Base-by-base conservation (phyloP, 495 filamentous ascomycete species). In the Lasiosphaeria ovina region DNA sequence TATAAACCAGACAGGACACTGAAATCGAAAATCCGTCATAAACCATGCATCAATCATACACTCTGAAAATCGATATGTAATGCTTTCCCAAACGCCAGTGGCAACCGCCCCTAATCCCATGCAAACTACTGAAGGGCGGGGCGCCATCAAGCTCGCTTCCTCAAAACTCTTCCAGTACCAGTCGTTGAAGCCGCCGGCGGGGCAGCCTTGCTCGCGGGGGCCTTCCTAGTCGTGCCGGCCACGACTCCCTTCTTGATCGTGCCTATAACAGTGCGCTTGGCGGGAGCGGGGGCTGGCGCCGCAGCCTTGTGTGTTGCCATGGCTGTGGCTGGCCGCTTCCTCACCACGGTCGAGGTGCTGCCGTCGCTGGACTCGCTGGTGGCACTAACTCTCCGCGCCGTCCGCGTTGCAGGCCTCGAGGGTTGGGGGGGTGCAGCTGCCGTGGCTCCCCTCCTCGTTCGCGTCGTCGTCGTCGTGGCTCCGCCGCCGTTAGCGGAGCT, bases 301-400 rank as follows among this genome's bases (percentile, higher is more conserved):
- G 56, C 33, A 54, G 53, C 6, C 53, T 36, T 3, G 36, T 35
- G 16, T 51, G 35, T 68, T 14, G 59, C 64, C 54, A 64, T 76
- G 51, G 71, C 73, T 61, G 69, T 80, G n/a, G 67, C 74, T 44
- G 66, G 74, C 52, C 74, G 71, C 66, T 77, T 79, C 59, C 74
- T 73, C n/a, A 74, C 65, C n/a, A 75, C 71, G 3, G 82, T 81
- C 0, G 72, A 55, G 0, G 72, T 76, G 66, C 79, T 83, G 17
- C 65, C 72, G 31, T 83, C 77, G 62, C 79, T 83, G 17, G 79
- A 71, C 62, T 81, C 79, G 67, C 75, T 79, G 40, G 67, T 70
- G 54, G 65, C 72, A 58, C 80, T 84, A 62, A 71, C 68, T 58
- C 80, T 76, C 40, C 79, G 76, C 61, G 70, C 72, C 11, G 73